phyloP scores from a whole-genome alignment of 1,139 yeast species.

The Torulaspora pretoriensis region DNA sequence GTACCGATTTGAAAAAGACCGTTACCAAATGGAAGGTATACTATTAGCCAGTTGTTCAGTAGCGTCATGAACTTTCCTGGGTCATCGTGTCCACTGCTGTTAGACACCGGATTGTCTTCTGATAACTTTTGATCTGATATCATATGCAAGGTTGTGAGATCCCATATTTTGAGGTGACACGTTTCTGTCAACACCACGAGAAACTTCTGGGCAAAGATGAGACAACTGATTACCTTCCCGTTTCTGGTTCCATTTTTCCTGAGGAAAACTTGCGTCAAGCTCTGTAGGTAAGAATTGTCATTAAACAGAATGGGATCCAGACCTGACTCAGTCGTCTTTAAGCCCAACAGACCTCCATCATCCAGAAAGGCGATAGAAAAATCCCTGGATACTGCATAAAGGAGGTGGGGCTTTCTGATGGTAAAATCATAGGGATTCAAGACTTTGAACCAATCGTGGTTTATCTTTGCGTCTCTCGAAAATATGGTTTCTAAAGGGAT shows the following conservation, averaged over 20 bases:
- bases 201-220: conserved; percentile 21
- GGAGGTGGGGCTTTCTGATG: conserved; percentile 54
- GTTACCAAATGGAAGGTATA: conserved; percentile 43
- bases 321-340: conserved; percentile 41
- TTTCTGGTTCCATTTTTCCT: conserved; percentile 15
- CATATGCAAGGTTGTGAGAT: conserved; percentile 40
- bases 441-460: conserved; percentile 54
- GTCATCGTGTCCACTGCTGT: conserved; percentile 23
- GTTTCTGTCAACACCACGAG: conserved; percentile 31
- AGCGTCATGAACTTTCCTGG: conserved; percentile 26
- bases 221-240: conserved; percentile 29
- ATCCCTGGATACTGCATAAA: conserved; percentile 45
- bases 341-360: conserved; percentile 67
- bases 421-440: conserved; percentile 75
- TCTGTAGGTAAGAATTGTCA: conserved; percentile 51
- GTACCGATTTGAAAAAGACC: conserved; percentile 44
- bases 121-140: conserved; percentile 38
- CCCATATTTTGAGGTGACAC: conserved; percentile 52
- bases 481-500: conserved; percentile 31
- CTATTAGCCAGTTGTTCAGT: conserved; percentile 27
- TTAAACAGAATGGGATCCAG: conserved; percentile 52
- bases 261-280: conserved; percentile 36
- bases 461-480: conserved; percentile 16
- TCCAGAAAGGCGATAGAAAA: conserved; percentile 53
- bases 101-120: conserved; percentile 18